phyloP scores from a whole-genome alignment of 1,139 yeast genomes.

The Candida sanyaensis region DNA sequence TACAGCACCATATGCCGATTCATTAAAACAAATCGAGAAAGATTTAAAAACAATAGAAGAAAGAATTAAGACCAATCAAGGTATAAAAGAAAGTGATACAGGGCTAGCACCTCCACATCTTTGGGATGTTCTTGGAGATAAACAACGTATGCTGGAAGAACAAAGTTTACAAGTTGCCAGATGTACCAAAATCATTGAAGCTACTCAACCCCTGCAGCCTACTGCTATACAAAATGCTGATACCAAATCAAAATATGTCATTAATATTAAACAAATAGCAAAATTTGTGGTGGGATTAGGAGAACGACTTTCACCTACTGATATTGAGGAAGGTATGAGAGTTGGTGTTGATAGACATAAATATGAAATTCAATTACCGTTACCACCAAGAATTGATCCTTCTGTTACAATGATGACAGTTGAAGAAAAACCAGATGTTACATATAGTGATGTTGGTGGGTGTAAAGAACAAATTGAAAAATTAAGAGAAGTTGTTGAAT shows the following conservation, averaged over 20 bases:
- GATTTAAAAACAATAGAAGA: constrained; percentile 83
- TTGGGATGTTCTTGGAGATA: constrained; percentile 98
- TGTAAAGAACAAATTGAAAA: constrained; percentile 98
- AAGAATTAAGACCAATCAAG: constrained; percentile 90
- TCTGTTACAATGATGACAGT: constrained; percentile 99
- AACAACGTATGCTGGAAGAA: constrained; percentile 88
- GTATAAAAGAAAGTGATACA: constrained; percentile 92
- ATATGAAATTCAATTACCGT: constrained; percentile 93
- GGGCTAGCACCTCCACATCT: constrained; percentile 94
- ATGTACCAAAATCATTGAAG: constrained; percentile 93
- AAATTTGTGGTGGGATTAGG: constrained; percentile 96
- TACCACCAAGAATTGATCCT: constrained; percentile 97
- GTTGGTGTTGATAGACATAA: constrained; percentile 98
- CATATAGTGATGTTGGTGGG: constrained; percentile 93
- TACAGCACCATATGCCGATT: constrained; percentile 90
- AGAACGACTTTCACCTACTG: constrained; percentile 96
- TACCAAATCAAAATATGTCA: constrained; percentile 87
- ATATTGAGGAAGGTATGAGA: constrained; percentile 99
- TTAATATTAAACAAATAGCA: constrained; percentile 96
- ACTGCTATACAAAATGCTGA: constrained; percentile 59
- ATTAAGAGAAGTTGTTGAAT: constrained; percentile 93
- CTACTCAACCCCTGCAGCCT: constrained; percentile 37
- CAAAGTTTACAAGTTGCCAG: constrained; percentile 98
- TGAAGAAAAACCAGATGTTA: constrained; percentile 94
- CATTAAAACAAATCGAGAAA: constrained; percentile 78